Evolutionary conservation across 2,329 filamentous ascomycete genomes (phyloP).

Genomic region (Nemania sp.): DNA sequence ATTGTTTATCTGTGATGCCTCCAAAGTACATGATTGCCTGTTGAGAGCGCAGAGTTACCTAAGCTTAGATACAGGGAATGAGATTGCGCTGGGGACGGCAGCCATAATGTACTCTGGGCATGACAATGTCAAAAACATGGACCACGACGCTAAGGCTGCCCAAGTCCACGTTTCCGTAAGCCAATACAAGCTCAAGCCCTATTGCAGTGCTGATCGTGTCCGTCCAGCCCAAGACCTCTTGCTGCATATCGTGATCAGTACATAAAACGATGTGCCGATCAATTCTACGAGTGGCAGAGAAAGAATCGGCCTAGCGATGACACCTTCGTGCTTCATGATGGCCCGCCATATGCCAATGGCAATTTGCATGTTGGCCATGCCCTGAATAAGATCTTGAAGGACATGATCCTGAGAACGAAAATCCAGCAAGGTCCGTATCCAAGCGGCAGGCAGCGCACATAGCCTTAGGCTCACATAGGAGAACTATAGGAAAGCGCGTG

Average conservation of each 20-base stretch:
- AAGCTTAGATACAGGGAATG: too few species aligned
- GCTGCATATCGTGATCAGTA: conserved; percentile 58
- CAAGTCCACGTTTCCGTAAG: conserved; percentile 72
- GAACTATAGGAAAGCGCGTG: conserved; percentile 61
- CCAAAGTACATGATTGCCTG: too few species aligned
- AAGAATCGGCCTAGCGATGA: conserved; percentile 54
- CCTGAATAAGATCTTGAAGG: conserved; percentile 95
- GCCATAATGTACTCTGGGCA: conserved; percentile 30
- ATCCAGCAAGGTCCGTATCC: conserved; percentile 62
- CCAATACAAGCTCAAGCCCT: background rate
- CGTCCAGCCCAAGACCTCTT: conserved; percentile 54
- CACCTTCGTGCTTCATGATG: conserved; percentile 86
- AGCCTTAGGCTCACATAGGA: conserved; percentile 16
- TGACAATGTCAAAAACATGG: conserved; percentile 63
- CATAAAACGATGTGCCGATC: conserved; percentile 78
- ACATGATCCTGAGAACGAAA: conserved; percentile 83
- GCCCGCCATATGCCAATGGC: conserved; percentile 95
- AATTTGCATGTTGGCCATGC: conserved; percentile 90
- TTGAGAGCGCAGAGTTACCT: too few species aligned
- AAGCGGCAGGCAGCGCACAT: background rate
- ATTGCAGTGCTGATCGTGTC: conserved; percentile 27
- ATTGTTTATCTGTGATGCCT: too few species aligned
- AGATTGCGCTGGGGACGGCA: conserved; percentile 1
- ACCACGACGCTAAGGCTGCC: conserved; percentile 75
- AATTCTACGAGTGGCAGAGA: conserved; percentile 87